A percentile compares a stretch with the other conserved stretches of the same genome.
These are phyloP conservation scores for Micractinium conductrix DNA, from an alignment of 139 green algal genomes.

Conservation along the genomic window DNA sequence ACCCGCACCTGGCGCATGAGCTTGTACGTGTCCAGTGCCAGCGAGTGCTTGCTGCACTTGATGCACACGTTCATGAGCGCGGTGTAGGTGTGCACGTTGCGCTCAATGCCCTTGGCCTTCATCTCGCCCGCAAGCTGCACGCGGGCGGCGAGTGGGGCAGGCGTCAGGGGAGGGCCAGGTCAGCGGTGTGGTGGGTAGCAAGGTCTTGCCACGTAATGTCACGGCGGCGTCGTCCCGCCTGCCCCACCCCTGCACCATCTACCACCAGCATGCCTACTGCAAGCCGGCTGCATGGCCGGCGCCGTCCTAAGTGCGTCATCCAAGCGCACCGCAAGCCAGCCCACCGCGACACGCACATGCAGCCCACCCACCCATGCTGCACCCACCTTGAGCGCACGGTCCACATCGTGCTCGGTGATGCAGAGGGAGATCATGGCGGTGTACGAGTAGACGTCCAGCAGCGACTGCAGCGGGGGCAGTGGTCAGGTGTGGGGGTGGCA, in stretches of 20 bases:
- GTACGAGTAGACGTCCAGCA: constrained; percentile 87
- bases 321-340: background rate
- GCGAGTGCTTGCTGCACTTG: constrained; percentile 70
- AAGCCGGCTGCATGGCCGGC: too few species aligned
- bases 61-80: constrained; percentile 92
- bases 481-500: too few species aligned
- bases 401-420: constrained; percentile 77
- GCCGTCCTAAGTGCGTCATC: too few species aligned
- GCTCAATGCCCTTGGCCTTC: constrained; percentile 64
- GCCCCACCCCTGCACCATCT: background rate
- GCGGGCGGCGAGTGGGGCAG: background rate
- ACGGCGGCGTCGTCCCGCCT: background rate
- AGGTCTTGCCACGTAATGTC: background rate
- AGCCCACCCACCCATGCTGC: background rate
- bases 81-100: constrained; percentile 89
- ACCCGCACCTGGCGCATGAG: constrained; percentile 59
- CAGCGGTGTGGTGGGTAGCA: background rate
- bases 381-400: constrained; percentile 65
- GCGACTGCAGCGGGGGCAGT: too few species aligned
- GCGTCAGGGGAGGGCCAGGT: too few species aligned
- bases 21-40: constrained; percentile 77
- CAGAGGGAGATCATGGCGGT: constrained; percentile 85
- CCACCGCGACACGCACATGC: background rate
- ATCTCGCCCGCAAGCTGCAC: constrained; percentile 75
- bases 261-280: too few species aligned